These are phyloP conservation scores for Brassica carinata DNA, from an alignment of 345 rosid genomes.

Conservation along the genomic window DNA sequence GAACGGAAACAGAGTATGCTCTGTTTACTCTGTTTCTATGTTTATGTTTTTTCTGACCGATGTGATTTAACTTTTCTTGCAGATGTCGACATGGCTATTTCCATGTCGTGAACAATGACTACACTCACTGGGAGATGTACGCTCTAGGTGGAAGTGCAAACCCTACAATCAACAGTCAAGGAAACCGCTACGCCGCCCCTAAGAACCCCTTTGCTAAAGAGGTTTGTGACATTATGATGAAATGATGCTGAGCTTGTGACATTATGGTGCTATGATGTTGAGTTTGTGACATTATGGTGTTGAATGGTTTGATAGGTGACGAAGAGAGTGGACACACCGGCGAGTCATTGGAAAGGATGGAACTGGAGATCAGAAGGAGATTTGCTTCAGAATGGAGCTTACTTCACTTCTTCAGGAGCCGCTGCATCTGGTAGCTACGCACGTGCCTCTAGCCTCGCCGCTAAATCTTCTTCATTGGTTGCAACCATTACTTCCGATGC, in stretches of 20 bases:
- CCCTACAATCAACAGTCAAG: constrained; percentile 97
- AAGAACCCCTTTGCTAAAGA: constrained; percentile 76
- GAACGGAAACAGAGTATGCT: neutral
- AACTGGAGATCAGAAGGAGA: constrained; percentile 98
- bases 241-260: neutral
- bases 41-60: constrained; percentile 9
- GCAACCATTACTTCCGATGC: constrained; percentile 74
- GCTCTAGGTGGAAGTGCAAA: constrained; percentile 94
- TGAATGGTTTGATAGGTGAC: constrained; percentile 57
- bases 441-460: constrained; percentile 90
- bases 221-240: constrained; percentile 39
- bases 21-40: constrained; percentile 24
- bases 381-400: constrained; percentile 81
- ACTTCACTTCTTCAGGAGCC: constrained; percentile 87
- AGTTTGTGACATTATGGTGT: neutral
- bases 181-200: constrained; percentile 87
- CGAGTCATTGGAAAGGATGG: constrained; percentile 71
- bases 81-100: constrained; percentile 96
- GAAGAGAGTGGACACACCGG: constrained; percentile 78
- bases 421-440: constrained; percentile 86
- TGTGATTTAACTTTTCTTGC: constrained; percentile 10
- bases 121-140: constrained; percentile 99
- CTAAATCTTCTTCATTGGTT: constrained; percentile 82
- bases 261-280: neutral
- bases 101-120: constrained; percentile 97